Conservation (phyloP, 352 stramenopile genomes). For the Phytophthora europaea region DNA sequence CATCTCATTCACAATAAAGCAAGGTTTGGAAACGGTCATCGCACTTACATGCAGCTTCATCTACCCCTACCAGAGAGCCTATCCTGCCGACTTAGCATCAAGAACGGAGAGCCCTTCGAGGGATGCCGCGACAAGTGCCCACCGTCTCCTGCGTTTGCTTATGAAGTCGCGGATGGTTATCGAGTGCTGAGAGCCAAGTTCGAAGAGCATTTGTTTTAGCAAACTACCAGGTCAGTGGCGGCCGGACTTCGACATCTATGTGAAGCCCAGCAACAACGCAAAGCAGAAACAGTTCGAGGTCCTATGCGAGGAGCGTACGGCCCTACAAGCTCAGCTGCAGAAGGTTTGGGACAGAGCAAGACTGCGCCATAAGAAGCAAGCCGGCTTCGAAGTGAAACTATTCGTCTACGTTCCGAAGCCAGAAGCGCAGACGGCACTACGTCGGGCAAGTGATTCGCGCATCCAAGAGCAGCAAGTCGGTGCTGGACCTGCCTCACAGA, state of each 20-base stretch:
- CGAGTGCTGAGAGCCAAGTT: slow-evolving; percentile 1
- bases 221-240: slow-evolving; percentile 14
- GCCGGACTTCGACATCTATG: slow-evolving; percentile 4
- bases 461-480: slow-evolving; percentile 16
- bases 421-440: not conserved
- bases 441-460: slow-evolving; percentile 10
- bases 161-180: slow-evolving; percentile 10
- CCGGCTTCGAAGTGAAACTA: slow-evolving; percentile 19
- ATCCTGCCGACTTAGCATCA: slow-evolving; percentile 15
- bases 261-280: slow-evolving; percentile 10
- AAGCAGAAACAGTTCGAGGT: slow-evolving; percentile 18
- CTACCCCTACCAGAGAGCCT: slow-evolving; percentile 1
- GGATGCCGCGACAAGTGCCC: slow-evolving; percentile 10
- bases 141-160: slow-evolving; percentile 8
- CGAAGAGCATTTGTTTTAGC: slow-evolving; percentile 14
- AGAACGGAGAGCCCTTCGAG: slow-evolving; percentile 7
- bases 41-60: no score
- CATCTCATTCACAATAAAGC: no score
- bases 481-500: no score
- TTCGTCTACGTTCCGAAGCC: slow-evolving; percentile 27
- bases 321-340: slow-evolving; percentile 7
- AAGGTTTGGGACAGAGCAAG: slow-evolving; percentile 18
- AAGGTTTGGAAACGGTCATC: no score
- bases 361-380: slow-evolving; percentile 6
- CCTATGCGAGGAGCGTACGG: not conserved